A percentile compares a stretch with the other conserved stretches of the same genome.
Conservation (phyloP, 2,329 filamentous ascomycete genomes). For the Microcyclosporella mali region DNA sequence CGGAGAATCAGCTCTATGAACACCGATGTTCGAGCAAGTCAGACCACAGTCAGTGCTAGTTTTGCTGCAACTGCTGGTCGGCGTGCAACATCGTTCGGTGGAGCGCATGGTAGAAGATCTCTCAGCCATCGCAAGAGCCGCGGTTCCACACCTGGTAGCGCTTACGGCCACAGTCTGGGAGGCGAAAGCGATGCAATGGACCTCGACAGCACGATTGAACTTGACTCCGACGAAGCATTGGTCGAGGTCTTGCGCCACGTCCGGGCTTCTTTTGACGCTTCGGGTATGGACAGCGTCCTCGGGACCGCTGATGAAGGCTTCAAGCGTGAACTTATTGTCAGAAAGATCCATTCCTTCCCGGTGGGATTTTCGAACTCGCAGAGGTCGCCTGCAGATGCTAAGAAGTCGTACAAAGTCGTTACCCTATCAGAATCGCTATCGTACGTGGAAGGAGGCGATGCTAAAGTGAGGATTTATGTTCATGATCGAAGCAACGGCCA, state of each 20-base stretch:
- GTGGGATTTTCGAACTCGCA: conserved; percentile 10
- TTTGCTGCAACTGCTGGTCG: conserved; percentile 52
- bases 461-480: conserved; percentile 23
- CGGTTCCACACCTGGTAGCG: conserved; percentile 51
- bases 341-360: conserved; percentile 28
- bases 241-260: conserved; percentile 26
- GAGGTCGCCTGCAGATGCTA: not conserved
- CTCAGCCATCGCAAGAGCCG: conserved; percentile 46
- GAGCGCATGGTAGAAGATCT: conserved; percentile 58
- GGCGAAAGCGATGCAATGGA: conserved; percentile 31
- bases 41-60: conserved; percentile 36
- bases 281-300: conserved; percentile 28
- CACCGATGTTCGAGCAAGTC: conserved; percentile 43
- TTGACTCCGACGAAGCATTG: conserved; percentile 23
- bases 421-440: conserved; percentile 14
- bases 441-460: conserved; percentile 13
- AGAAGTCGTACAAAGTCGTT: conserved; percentile 10
- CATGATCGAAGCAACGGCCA: conserved; percentile 21
- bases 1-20: conserved; percentile 86
- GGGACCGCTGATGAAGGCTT: conserved; percentile 28
- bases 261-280: conserved; percentile 25
- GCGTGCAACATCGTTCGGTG: conserved; percentile 65
- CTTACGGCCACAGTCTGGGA: conserved; percentile 29
- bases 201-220: conserved; percentile 25
- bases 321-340: conserved; percentile 30